A percentile compares a stretch with the other conserved stretches of the same genome.
Evolutionary conservation across 371 early-diverging fungal genomes (phyloP).

Genomic region (Capillidium heterosporum): DNA sequence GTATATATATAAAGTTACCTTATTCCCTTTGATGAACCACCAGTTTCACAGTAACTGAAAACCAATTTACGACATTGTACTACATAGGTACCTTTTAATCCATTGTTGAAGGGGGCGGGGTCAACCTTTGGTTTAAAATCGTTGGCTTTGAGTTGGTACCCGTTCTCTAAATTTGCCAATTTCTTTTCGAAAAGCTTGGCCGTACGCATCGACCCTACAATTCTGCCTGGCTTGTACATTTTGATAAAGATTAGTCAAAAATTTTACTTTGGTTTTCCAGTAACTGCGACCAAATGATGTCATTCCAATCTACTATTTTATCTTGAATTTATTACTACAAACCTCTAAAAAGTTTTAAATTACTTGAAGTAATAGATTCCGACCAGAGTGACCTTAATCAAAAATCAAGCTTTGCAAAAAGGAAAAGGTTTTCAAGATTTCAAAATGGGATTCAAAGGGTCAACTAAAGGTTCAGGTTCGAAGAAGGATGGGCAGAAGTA

Average conservation of each 20-base stretch:
- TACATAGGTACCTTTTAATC: conserved; percentile 52
- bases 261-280: too few species aligned
- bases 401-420: too few species aligned
- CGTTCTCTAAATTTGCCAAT: not conserved
- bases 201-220: not conserved
- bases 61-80: conserved; percentile 64
- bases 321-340: not conserved
- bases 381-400: too few species aligned
- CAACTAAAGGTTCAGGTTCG: conserved; percentile 6
- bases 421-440: too few species aligned
- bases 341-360: not conserved
- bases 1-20: conserved; percentile 23
- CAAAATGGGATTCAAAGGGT: conserved; percentile 6
- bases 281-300: too few species aligned
- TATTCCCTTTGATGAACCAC: conserved; percentile 67
- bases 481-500: conserved; percentile 69
- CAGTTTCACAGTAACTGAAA: conserved; percentile 70
- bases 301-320: not conserved
- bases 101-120: conserved; percentile 44
- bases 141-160: not conserved
- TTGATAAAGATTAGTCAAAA: too few species aligned
- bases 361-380: not conserved
- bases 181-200: not conserved
- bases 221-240: not conserved
- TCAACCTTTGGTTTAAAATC: conserved; percentile 7